Conservation (phyloP, 148 eudicot genomes). For the Talinum fruticosum region DNA sequence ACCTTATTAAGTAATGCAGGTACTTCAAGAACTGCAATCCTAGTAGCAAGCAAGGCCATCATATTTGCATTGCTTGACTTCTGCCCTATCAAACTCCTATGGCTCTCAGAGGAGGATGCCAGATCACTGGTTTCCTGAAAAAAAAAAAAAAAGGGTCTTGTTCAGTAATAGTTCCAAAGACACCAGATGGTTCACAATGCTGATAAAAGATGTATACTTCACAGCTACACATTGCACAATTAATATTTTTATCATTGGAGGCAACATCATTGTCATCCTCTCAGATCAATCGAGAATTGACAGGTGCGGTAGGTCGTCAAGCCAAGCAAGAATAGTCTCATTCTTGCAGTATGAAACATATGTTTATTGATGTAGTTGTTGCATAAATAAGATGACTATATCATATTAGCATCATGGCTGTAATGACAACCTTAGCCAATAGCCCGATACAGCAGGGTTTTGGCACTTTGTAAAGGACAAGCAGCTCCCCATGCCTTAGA, state of each 20-base stretch:
- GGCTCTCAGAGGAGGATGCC: constrained; percentile 32
- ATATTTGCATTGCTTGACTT: constrained; percentile 30
- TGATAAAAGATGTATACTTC: neutral
- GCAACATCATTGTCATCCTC: neutral
- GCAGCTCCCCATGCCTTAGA: neutral
- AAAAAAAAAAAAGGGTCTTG: no score
- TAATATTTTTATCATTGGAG: neutral
- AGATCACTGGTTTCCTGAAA: constrained; percentile 27
- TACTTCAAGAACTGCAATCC: constrained; percentile 66
- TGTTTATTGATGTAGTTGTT: neutral
- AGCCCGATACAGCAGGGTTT: neutral
- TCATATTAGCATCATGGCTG: neutral
- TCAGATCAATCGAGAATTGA: neutral
- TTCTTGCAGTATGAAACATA: neutral
- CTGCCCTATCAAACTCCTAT: constrained; percentile 20
- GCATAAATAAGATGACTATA: neutral
- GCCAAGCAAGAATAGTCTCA: neutral
- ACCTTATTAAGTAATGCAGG: constrained; percentile 49
- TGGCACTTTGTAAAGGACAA: neutral
- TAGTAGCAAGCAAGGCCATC: constrained; percentile 50
- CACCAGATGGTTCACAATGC: neutral
- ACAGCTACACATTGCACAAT: neutral
- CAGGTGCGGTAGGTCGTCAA: neutral
- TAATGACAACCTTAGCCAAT: neutral
- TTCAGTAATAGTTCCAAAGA: constrained; percentile 10